Evolutionary conservation across 2,329 filamentous ascomycete genomes (phyloP), one percentile per base, ranked within the genome.

Genomic region (Amesomyces nigricolor): DNA sequence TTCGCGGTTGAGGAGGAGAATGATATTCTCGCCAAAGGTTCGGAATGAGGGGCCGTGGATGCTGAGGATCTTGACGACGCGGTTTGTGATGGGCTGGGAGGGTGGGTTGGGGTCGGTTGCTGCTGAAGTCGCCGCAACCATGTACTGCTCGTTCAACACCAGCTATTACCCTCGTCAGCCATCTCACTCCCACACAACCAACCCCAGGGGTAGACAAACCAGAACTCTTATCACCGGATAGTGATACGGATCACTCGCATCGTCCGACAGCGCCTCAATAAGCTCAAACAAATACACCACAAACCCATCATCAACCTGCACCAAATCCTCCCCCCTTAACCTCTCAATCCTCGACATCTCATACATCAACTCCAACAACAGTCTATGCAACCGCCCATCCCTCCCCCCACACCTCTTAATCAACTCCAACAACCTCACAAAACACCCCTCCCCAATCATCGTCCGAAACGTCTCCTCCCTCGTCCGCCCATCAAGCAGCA

Each of bases 1-100:
- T 75, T 97, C 94, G 64, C 94, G 86, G 68, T 99, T 99, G 39
- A 99, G 79, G 1, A 99, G 80, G 5, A 99, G 77, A 61, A 99
- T 99, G 58, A 99, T 88, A 64, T 97, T 99, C 74, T 96, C 92
- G 51, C 94, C 94, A 75, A 99, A 99, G 0, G 92, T 96, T 67
- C 92, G 91, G 70, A 91, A 97, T 1, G 78, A 78, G 47, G 84
- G 81, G 3, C 92, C 92, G 65, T 94, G 80, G 22, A 88, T 78
- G 51, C 90, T 92, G 43, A 99, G 78, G 39, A 91, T 80, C 70
- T 97, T 97, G 71, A 99, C 87, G 48, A 99, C 90, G 62, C 91
- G 86, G 67, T 99, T 99, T 4, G 94, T 97, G 54, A 95, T 72
- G 4, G 82, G 80, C 22, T 75, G 71, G 9, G 75, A 61, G 11